A percentile compares a stretch with the other conserved stretches of the same genome.
Conservation (phyloP, 805 yeast genomes). For the Yarrowia yakushimensis region DNA sequence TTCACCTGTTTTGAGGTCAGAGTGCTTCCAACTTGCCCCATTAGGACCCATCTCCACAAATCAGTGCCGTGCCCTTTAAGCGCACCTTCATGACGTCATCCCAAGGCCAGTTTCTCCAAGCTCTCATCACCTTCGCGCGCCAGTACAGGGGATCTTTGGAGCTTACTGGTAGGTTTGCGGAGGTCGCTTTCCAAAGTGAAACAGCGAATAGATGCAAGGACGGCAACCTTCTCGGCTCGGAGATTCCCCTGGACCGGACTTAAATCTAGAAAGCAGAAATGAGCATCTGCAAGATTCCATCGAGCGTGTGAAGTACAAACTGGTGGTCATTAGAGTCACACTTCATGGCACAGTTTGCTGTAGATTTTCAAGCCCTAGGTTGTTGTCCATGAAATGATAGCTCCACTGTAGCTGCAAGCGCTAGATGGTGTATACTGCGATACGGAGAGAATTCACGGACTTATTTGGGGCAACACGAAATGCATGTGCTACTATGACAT, state of each 20-base stretch:
- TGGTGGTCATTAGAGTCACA: too few relatives aligned
- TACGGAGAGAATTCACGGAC: neutral
- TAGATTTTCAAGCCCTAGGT: too few relatives aligned
- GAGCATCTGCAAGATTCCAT: neutral
- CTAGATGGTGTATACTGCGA: neutral
- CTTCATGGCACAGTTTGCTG: neutral
- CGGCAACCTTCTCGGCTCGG: conserved; percentile 9
- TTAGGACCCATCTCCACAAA: neutral
- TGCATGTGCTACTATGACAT: neutral
- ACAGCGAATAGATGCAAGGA: neutral
- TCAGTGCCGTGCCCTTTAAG: conserved; percentile 15
- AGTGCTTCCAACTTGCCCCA: neutral
- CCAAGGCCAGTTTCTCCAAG: neutral
- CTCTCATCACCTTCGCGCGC: neutral
- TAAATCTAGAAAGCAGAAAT: too few relatives aligned
- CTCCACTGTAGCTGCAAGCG: neutral
- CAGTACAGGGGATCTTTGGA: neutral
- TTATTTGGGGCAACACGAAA: neutral
- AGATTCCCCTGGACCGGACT: neutral
- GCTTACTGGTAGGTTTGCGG: neutral
- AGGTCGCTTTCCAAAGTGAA: neutral
- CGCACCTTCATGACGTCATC: neutral
- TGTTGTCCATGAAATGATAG: neutral
- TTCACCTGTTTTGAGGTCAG: too few relatives aligned
- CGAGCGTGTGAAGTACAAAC: too few relatives aligned